Base-by-base conservation (phyloP, 2,329 filamentous ascomycete genomes). In the Pezicula rhizophila region DNA sequence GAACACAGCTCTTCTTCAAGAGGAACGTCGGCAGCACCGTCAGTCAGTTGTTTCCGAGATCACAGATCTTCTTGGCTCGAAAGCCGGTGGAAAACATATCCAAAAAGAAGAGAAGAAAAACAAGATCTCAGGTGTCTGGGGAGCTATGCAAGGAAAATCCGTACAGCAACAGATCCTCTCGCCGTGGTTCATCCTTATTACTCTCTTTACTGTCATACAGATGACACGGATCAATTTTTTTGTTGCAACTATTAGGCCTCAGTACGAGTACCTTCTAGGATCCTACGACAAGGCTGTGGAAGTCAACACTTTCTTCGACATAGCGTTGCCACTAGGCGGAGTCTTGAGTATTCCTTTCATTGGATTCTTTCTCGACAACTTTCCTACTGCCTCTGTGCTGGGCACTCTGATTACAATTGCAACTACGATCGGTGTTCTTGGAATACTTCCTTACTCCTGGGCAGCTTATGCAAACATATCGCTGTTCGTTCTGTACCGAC, bases 221-320 rank as follows among this genome's bases (percentile, higher is more conserved):
- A 87, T 87, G 82, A 84, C 83, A 2, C 78, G 85, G 26, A 95
- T 95, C 76, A 95, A 95, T 70, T 95, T 90, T 71, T 95, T 95
- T 64, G 88, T 96, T 46, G 89, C 90, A 3, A 95, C 90, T 2
- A 84, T 95, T 54, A 78, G 87, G 2, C 76, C 84, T 2, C 90
- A 96, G 66, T 95, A 95, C 68, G 78, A 82, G 40, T 84, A 83
- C 58, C 77, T 96, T 8, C 79, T 96, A 14, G 73, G 74, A 41
- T 80, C 80, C 10, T 71, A 74, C 51, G 65, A 71, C 1, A 73
- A 76, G 49, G 87, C 89, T 0, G 75, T 82, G 8, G 70, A 77
- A 48, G 76, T 96, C 62, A 96, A 95, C 69, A 77, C 85, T 49
- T 84, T 91, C 67, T 96, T 96, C 68, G 90, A 96, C 61, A 69